phyloP scores from a whole-genome alignment of 176 grass and related monocot species.

The Olyra latifolia region DNA sequence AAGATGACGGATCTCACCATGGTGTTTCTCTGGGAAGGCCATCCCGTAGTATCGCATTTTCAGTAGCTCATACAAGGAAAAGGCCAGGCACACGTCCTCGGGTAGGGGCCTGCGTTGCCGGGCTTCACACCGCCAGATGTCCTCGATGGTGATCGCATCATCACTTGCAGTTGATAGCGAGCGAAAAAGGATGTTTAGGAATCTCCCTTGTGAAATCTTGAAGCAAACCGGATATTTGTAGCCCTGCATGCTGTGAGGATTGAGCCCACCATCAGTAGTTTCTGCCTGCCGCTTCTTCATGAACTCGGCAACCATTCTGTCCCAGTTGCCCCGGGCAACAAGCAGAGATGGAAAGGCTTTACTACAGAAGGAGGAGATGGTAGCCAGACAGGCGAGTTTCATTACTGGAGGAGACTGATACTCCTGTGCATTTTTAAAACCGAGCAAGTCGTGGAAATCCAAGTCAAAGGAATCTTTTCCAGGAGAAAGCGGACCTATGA shows the following conservation, averaged over 20 bases:
- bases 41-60: neutral
- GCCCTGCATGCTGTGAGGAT: neutral
- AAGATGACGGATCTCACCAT: neutral
- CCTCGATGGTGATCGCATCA: neutral
- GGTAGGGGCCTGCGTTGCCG: neutral
- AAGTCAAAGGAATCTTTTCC: neutral
- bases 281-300: neutral
- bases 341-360: neutral
- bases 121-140: neutral
- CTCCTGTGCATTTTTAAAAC: too few species aligned
- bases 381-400: fast-evolving
- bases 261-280: neutral
- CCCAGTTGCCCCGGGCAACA: neutral
- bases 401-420: neutral
- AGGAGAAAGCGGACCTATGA: neutral
- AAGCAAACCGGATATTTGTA: neutral
- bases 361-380: fast-evolving
- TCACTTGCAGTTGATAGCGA: too few species aligned
- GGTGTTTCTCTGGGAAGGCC: neutral
- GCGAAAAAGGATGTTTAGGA: too few species aligned
- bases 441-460: neutral
- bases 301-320: neutral
- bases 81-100: neutral
- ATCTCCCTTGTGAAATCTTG: too few species aligned
- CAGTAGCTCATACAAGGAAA: neutral